Base-by-base conservation (phyloP, 768 basidiomycete species). In the Podaxis mareebaensis region DNA sequence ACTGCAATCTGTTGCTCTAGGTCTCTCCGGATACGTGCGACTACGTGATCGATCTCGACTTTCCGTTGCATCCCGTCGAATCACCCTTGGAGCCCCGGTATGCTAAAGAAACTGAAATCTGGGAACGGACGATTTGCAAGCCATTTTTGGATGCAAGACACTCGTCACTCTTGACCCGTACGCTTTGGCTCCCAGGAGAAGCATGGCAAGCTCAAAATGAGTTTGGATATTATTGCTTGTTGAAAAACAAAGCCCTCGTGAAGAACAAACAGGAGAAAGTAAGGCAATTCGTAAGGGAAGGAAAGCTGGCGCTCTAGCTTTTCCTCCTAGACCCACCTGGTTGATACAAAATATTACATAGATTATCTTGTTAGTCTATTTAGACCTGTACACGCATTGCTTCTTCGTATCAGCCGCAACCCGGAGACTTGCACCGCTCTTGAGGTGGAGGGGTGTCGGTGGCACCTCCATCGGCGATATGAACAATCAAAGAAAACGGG, bases 31-130 rank as follows among this genome's bases (percentile, higher is more conserved):
- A 84, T 22, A 78, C 83, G 44, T 99, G 97, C 72, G 91, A 93
- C 73, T 98, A 96, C 75, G 79, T 99, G 64, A 80, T 99, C 66
- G 95, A 98, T 74, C 83, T 93, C 48, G 91, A 95, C 76, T 93
- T 93, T 72, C 95, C 95, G 0, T 74, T 77, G 0, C 86, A 91
- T 66, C 84, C 90, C 1, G 71, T 75, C 11, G 73, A 71, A 40
- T 84, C 87, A 13, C 36, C 67, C 4, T 75, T 85, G 52, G 95
- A 97, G 71, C 94, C 92, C n/a, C 89, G 94, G 38, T 96, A 93
- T 74, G 83, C 85, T 28, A 67, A 80, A 24, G 85, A 94, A 69
- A 72, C 74, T 46, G 74, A 79, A 15, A 85, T 78, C 7, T 99
- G 95, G 94, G 90, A 96, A 52, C 86, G 87, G 20, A 87, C 92